Conservation (phyloP, 2,329 filamentous ascomycete species). For the Cryphonectria japonica region DNA sequence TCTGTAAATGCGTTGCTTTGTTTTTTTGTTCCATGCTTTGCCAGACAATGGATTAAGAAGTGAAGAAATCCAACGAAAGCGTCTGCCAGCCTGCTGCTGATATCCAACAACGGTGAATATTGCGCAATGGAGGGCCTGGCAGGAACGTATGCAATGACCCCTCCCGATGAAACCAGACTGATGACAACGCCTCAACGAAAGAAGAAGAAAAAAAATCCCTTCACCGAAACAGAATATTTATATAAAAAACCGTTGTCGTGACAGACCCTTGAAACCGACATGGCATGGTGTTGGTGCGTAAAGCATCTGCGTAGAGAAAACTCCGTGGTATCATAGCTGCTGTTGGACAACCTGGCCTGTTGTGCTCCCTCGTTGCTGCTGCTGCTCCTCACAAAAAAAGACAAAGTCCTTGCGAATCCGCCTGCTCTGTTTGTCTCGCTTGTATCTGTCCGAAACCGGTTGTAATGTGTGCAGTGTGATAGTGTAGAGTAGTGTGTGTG, state of each 20-base stretch:
- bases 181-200: constrained; percentile 26
- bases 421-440: neutral
- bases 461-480: constrained; percentile 10
- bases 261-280: constrained; percentile 22
- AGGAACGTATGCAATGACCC: constrained; percentile 23
- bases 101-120: neutral
- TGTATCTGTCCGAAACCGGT: neutral
- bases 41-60: neutral
- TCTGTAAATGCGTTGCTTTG: constrained; percentile 15
- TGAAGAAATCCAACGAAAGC: neutral
- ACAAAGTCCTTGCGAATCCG: constrained; percentile 10
- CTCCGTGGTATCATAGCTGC: constrained; percentile 30
- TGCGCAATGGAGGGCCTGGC: constrained; percentile 13
- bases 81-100: neutral
- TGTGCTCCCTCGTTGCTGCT: constrained; percentile 23
- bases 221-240: constrained; percentile 10
- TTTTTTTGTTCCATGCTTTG: neutral
- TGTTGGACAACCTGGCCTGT: constrained; percentile 26
- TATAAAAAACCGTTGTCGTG: constrained; percentile 1
- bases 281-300: constrained; percentile 22
- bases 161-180: constrained; percentile 7
- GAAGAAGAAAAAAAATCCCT: constrained; percentile 1
- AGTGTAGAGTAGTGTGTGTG: constrained; percentile 4
- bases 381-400: constrained; percentile 16
- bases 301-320: constrained; percentile 25